Base-by-base conservation (phyloP, 75 land plant species). In the Larix kaempferi region DNA sequence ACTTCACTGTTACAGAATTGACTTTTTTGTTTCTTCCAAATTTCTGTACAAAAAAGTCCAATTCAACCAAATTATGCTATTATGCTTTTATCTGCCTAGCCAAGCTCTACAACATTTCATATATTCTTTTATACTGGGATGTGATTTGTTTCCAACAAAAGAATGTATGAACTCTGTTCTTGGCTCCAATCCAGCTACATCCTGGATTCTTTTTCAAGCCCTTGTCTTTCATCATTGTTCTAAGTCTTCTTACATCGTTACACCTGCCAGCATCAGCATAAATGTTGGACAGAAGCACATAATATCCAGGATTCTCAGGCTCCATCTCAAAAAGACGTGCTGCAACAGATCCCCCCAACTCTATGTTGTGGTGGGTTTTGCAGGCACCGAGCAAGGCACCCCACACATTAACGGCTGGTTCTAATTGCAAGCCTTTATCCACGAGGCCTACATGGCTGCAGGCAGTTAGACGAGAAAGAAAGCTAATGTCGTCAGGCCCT, bases 381-480 rank as follows among this genome's bases (percentile, higher is more conserved):
- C 66, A 63, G 25, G 66, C 66, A 29, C 66, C 37, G 2, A 63
- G 35, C 37, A 63, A 63, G 26, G 35, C 66, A 63, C 66, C 66
- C 66, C 66, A 63, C 7, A 56, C 25, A 35, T 61, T 27, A 56
- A 65, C 35, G 44, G 44, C 44, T 41, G 44, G 44, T 41, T 41
- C 6, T 41, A 41, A 41, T 41, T 41, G 44, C 44, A 19, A 26
- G 74, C 78, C 78, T 39, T 60, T 59, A 16, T 26, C 37, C 25
- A 76, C 78, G 27, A 76, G 39, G 2, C 67, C 67, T 26, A 73
- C 63, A 59, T 76, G 78, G 39, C 78, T 76, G 17, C 14, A 59
- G 4, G 78, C 67, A 59, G 27, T 58, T 15, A 76, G 78, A 76
- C 59, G 26, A 39, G 54, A 16, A 29, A 57, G 39, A n/a, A 76